A percentile compares a stretch with the other conserved stretches of the same genome.
Conservation (phyloP, 345 rosid genomes). For the Schrenkiella parvula region DNA sequence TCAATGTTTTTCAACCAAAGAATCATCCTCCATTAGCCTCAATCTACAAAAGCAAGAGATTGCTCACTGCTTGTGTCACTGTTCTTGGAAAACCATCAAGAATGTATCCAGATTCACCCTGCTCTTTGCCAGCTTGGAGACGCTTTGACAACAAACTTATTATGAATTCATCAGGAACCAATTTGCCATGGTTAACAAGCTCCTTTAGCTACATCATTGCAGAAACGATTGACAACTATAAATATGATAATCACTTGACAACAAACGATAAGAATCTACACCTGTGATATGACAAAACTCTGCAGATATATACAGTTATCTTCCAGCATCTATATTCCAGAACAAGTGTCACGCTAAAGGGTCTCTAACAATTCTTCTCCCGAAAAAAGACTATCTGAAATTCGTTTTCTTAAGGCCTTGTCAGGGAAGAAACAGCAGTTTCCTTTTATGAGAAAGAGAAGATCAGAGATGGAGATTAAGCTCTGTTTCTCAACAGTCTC, state of each 20-base stretch:
- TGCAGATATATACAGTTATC: not conserved
- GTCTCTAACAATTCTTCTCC: too few species aligned
- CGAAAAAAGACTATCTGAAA: too few species aligned
- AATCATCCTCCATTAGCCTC: not conserved
- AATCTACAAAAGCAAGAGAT: conserved; percentile 1
- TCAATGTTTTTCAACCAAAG: not conserved
- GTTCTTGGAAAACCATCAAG: conserved; percentile 99
- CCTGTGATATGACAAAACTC: not conserved
- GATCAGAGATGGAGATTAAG: not conserved
- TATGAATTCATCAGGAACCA: conserved; percentile 89
- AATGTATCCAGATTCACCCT: conserved; percentile 91
- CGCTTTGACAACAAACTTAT: conserved; percentile 75
- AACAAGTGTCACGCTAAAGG: not conserved
- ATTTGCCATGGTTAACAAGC: conserved; percentile 74
- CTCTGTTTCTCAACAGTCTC: not conserved
- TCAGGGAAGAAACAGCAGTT: not conserved
- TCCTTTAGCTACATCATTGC: conserved; percentile 61
- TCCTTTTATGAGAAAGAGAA: not conserved
- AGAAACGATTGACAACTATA: not conserved
- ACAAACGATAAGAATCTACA: not conserved
- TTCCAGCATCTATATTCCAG: not conserved
- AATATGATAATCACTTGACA: not conserved
- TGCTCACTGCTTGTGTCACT: conserved; percentile 83
- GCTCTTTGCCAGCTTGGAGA: conserved; percentile 61
- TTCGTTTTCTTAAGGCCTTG: too few species aligned